Percentiles rank a stretch among this genome's conserved stretches.
These are phyloP conservation scores for Aspergillus sp. DNA, from an alignment of 2,329 filamentous ascomycete genomes.

Conservation along the genomic window DNA sequence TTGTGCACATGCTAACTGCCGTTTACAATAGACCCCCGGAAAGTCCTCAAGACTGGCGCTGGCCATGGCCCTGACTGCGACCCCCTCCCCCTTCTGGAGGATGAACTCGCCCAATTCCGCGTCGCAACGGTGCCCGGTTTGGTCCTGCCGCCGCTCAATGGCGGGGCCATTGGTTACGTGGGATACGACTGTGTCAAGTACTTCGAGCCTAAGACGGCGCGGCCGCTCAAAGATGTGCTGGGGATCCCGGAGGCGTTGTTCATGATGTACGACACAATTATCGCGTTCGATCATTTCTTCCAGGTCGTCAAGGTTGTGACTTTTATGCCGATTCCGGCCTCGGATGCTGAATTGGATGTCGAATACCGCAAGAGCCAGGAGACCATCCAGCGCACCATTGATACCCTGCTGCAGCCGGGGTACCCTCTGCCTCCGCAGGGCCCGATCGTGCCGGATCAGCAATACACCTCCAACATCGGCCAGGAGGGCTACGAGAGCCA, in stretches of 20 bases:
- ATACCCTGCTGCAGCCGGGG: slow-evolving; percentile 63
- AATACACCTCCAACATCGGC: slow-evolving; percentile 89
- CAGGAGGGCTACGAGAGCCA: slow-evolving; percentile 82
- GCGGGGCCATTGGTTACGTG: slow-evolving; percentile 91
- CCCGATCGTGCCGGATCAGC: slow-evolving; percentile 62
- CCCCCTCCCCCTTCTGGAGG: slow-evolving; percentile 72
- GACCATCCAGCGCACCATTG: slow-evolving; percentile 59
- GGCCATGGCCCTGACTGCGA: slow-evolving; percentile 79
- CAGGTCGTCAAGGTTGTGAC: slow-evolving; percentile 90
- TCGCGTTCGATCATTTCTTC: slow-evolving; percentile 92
- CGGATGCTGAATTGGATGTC: slow-evolving; percentile 50
- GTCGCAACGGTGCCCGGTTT: slow-evolving; percentile 78
- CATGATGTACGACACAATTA: slow-evolving; percentile 91
- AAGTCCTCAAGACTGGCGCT: slow-evolving; percentile 78
- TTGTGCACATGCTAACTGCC: slow-evolving; percentile 5
- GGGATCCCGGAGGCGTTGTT: slow-evolving; percentile 89
- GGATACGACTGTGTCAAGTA: slow-evolving; percentile 96
- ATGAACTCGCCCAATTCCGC: slow-evolving; percentile 67
- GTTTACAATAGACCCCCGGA: slow-evolving; percentile 48
- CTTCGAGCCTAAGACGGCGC: slow-evolving; percentile 93
- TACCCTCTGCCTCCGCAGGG: slow-evolving; percentile 69
- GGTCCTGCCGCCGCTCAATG: slow-evolving; percentile 74
- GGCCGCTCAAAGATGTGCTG: slow-evolving; percentile 79
- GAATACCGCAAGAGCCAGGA: slow-evolving; percentile 62
- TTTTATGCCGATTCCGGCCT: slow-evolving; percentile 64